Base-by-base conservation (phyloP, 192 early-diverging fungal genomes). In the Backusella macrospora region DNA sequence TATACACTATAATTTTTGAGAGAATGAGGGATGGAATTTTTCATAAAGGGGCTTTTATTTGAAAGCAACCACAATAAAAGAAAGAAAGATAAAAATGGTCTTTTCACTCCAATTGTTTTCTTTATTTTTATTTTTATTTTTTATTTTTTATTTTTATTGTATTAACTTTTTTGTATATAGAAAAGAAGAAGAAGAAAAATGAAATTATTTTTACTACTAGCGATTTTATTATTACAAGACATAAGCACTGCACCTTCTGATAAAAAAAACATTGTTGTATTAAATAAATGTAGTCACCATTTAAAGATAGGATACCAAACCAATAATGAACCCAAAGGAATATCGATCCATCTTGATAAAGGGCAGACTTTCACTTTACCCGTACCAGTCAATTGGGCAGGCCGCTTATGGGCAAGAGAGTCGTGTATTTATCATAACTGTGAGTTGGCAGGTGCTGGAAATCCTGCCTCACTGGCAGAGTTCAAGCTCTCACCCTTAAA, bases 401-500 rank as follows among this genome's bases (percentile, higher is more conserved):
- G 74, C 0, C 21, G 74, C 7, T 23, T 75, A 12, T 75, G 74
- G 74, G 74, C 74, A 48, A 70, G 49, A 55, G 23, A 40, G 23
- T 70, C 72, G 2, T 67, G 72, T 29, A 37, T 38, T 3, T 44
- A 42, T 12, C 48, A 38, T 8, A 37, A 42, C 1, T 48, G 70
- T 42, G 66, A 66, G 13, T 37, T 68, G 6, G 70, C 70, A 5
- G 70, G 76, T 55, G 62, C 72, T 8, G 49, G 34, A 18, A 69
- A 72, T 43, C 78, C 78, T 39, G 73, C 70, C 12, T 71, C 68
- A 0, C 68, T 79, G n/a, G 78, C 78, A 0, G 78, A 79, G 45
- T 79, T 79, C 68, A 79, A 59, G 29, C 52, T 79, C 34, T 34
- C 42, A 21, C 65, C 55, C 16, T 13, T 46, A 6, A 18, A 65